Conservation (phyloP, 148 eudicot species). For the Rheum nobile region DNA sequence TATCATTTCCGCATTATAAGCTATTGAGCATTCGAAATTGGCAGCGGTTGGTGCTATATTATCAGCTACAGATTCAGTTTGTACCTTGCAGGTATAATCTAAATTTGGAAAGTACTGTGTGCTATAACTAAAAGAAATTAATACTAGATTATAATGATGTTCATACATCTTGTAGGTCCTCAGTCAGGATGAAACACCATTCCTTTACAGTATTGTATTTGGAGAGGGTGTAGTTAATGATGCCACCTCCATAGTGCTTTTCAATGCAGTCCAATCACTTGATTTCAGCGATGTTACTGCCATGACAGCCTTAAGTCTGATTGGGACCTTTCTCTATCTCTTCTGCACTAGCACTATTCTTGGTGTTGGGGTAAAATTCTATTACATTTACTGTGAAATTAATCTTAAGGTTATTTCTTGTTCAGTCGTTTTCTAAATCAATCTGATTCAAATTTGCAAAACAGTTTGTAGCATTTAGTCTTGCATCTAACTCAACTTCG, state of each 20-base stretch:
- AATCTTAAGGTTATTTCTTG: neutral
- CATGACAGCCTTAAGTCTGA: conserved; percentile 39
- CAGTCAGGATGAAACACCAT: conserved; percentile 86
- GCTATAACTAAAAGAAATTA: neutral
- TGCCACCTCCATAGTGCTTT: conserved; percentile 92
- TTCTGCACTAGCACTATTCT: conserved; percentile 66
- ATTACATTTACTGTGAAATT: neutral
- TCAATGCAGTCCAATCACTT: conserved; percentile 77
- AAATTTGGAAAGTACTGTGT: neutral
- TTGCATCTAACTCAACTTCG: neutral
- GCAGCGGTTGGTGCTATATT: conserved; percentile 89
- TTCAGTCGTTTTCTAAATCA: neutral
- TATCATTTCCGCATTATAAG: neutral
- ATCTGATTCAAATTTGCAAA: neutral
- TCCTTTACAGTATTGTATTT: conserved; percentile 74
- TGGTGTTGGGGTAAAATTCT: conserved; percentile 50
- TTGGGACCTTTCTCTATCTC: conserved; percentile 69
- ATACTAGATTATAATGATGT: neutral
- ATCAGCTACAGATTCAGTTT: conserved; percentile 91
- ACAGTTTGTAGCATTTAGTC: neutral
- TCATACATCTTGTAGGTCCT: conserved; percentile 48
- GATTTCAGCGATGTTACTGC: conserved; percentile 42
- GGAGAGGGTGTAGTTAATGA: conserved; percentile 97
- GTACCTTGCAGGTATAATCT: conserved; percentile 74
- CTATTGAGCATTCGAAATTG: conserved; percentile 4